Evolutionary conservation across 2,329 filamentous ascomycete species (phyloP), one percentile per base, ranked within the genome.

Genomic region (Aspergillus sp.): DNA sequence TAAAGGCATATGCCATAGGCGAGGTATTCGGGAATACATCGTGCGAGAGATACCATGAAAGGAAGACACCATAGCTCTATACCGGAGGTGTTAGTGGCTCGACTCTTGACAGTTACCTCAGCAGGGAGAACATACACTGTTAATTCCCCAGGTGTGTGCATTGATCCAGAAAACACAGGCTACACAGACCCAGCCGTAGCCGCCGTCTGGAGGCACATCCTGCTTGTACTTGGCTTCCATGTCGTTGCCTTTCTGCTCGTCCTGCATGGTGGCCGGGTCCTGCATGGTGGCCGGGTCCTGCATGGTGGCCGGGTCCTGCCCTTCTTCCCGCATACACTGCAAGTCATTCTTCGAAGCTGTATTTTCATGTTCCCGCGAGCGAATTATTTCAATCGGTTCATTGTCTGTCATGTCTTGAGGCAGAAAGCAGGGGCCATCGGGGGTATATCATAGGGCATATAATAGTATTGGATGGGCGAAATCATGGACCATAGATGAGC

Each of bases 141-240:
- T 86, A 39, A 86, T 61, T 5, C 81, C 81, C 81, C 81, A 86
- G 1, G 80, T 84, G 50, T 85, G 80, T 5, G 69, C 74, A 49
- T 82, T 82, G 36, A 82, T 69, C 40, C 74, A 55, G 31, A 70
- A 67, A 40, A 69, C 62, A 24, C 64, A 67, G 2, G 62, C 47
- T n/a, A 74, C 69, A 33, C 75, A 74, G 14, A 76, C 66, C 74
- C 74, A 78, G 38, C 74, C 74, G 58, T 75, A 78, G 14, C 74
- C 74, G 25, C 74, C 74, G 44, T 78, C 72, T 24, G 64, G 64
- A 19, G 60, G 55, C 4, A 55, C 43, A 35, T 62, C 59, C 11
- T 45, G 50, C 8, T 48, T 30, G 26, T 48, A 45, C 32, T 57
- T 60, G 27, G 49, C 48, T n/a, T 56, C 52, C 16, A 43, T 29